These are phyloP conservation scores for Cutaneotrichosporon sp. DNA, from an alignment of 1,284 basidiomycete species.

Conservation along the genomic window DNA sequence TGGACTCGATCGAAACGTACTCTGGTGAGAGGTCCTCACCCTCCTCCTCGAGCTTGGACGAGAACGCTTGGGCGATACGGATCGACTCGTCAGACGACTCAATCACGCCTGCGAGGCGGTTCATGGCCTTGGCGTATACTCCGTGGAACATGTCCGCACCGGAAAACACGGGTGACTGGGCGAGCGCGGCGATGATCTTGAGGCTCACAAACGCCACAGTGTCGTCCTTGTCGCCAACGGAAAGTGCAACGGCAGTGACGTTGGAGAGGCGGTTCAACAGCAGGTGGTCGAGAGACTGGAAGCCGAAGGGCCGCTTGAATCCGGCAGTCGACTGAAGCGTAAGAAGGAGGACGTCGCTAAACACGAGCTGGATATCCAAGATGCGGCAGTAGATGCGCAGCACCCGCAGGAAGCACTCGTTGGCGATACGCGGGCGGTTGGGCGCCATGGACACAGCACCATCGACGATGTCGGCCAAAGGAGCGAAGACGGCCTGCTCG, in stretches of 20 bases:
- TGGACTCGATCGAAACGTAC: constrained; percentile 31
- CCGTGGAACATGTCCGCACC: constrained; percentile 60
- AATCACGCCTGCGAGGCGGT: constrained; percentile 68
- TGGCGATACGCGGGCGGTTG: constrained; percentile 53
- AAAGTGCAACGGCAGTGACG: constrained; percentile 77
- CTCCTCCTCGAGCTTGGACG: constrained; percentile 63
- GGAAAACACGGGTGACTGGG: constrained; percentile 54
- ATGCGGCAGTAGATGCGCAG: constrained; percentile 77
- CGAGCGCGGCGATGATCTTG: constrained; percentile 69
- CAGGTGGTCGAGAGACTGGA: constrained; percentile 64
- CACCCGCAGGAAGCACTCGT: constrained; percentile 67
- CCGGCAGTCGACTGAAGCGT: constrained; percentile 57
- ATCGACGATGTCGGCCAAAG: constrained; percentile 53
- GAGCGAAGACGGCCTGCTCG: constrained; percentile 55
- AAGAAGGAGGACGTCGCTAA: constrained; percentile 82
- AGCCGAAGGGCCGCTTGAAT: constrained; percentile 36
- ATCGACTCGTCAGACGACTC: constrained; percentile 79
- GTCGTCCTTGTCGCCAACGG: constrained; percentile 67
- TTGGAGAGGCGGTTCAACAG: constrained; percentile 67
- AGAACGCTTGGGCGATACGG: constrained; percentile 77
- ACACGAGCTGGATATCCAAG: constrained; percentile 79
- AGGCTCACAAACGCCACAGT: constrained; percentile 74
- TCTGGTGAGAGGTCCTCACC: constrained; percentile 43
- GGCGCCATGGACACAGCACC: constrained; percentile 25
- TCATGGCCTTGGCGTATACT: constrained; percentile 49